Evolutionary conservation across 805 yeast species (phyloP).

Genomic region (Metschnikowia aberdeeniae): DNA sequence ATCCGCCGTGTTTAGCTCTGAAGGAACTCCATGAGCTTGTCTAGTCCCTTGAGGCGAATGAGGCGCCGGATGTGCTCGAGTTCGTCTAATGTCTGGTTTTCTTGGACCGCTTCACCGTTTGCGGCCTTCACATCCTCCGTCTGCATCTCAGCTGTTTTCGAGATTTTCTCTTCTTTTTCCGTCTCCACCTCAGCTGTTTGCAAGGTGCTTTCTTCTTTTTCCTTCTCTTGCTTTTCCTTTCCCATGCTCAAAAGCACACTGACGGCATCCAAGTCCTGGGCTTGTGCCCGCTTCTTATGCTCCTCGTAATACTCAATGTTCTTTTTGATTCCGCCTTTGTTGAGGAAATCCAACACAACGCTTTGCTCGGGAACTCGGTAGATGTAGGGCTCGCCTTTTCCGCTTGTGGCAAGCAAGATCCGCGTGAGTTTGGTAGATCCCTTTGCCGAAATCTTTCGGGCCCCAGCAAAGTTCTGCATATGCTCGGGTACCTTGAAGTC

Average conservation of each 20-base stretch:
- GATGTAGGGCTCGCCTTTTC: slow-evolving; percentile 39
- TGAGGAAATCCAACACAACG: slow-evolving; percentile 64
- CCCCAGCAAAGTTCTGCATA: slow-evolving; percentile 29
- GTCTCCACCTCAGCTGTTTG: no score
- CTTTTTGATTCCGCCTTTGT: slow-evolving; percentile 19
- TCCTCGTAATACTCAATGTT: slow-evolving; percentile 24
- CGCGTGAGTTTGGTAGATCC: slow-evolving; percentile 13
- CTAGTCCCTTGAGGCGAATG: slow-evolving; percentile 67
- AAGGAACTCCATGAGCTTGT: slow-evolving; percentile 57
- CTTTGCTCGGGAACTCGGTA: slow-evolving; percentile 67
- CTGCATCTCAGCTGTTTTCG: not conserved
- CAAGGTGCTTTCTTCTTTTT: not conserved
- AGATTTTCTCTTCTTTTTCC: not conserved
- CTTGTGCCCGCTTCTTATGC: slow-evolving; percentile 2
- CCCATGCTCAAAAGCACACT: slow-evolving; percentile 1
- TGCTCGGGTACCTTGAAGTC: slow-evolving; percentile 34
- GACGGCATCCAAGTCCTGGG: slow-evolving; percentile 10
- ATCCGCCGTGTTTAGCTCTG: slow-evolving; percentile 13
- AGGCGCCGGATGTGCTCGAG: slow-evolving; percentile 47
- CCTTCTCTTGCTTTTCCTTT: not conserved
- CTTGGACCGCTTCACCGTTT: slow-evolving; percentile 13
- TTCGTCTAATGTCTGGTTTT: not conserved
- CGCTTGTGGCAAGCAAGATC: slow-evolving; percentile 15
- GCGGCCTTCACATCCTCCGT: slow-evolving; percentile 47
- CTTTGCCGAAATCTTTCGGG: slow-evolving; percentile 32